A percentile compares a stretch with the other conserved stretches of the same genome.
These are phyloP conservation scores for Talaromyces sp. DNA, from an alignment of 2,329 filamentous ascomycete genomes.

Conservation along the genomic window DNA sequence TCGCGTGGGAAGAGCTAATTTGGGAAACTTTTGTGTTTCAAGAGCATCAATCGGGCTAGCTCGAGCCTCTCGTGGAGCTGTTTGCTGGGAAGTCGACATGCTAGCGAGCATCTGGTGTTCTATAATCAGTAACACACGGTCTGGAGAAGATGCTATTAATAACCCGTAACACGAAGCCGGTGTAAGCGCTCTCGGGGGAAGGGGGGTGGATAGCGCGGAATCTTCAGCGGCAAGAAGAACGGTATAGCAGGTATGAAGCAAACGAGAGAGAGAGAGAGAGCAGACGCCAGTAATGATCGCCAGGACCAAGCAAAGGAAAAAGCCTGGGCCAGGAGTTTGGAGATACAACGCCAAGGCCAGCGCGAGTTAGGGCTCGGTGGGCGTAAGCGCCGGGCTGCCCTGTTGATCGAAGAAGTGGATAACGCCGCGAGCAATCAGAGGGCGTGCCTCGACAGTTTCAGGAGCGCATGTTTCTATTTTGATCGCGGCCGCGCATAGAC, in stretches of 20 bases:
- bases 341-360: not conserved
- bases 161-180: not conserved
- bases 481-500: constrained; percentile 16
- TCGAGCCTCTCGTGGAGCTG: constrained; percentile 5
- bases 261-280: not conserved
- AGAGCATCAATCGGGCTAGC: constrained; percentile 10
- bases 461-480: constrained; percentile 15
- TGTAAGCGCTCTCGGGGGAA: not conserved
- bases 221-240: constrained; percentile 6
- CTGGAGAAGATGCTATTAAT: constrained; percentile 12
- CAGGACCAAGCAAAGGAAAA: not conserved
- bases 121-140: constrained; percentile 19
- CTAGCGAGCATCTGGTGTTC: constrained; percentile 15
- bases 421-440: constrained; percentile 5
- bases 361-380: not conserved
- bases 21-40: constrained; percentile 26
- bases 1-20: constrained; percentile 37
- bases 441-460: constrained; percentile 16
- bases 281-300: not conserved
- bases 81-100: not conserved
- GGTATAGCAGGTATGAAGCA: not conserved
- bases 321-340: constrained; percentile 3
- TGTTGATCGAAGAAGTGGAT: constrained; percentile 18
- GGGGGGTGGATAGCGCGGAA: not conserved
- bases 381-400: constrained; percentile 8